phyloP scores from a whole-genome alignment of 345 rosid species.

The Citrus sp. region DNA sequence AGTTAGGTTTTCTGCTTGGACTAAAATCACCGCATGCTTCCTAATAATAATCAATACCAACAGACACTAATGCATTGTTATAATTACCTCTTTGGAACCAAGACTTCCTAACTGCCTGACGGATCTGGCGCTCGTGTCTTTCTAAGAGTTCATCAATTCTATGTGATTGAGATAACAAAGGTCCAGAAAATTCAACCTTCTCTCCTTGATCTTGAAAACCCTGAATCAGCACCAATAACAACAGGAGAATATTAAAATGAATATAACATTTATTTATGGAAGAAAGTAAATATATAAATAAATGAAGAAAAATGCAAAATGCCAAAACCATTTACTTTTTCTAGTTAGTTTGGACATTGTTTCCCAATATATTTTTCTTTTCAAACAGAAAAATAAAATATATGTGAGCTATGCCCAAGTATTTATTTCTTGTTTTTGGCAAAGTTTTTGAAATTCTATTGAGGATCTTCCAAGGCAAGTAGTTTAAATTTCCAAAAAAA shows the following conservation, averaged over 20 bases:
- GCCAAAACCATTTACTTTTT: neutral
- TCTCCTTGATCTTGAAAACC: conserved; percentile 55
- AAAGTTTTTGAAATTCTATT: neutral
- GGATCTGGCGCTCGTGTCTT: conserved; percentile 74
- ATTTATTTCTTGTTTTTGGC: neutral
- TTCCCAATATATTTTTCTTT: neutral
- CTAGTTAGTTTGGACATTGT: neutral
- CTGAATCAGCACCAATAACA: conserved; percentile 36
- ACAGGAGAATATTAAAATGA: neutral
- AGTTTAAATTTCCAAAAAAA: neutral
- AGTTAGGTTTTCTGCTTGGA: neutral
- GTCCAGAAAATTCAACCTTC: conserved; percentile 87
- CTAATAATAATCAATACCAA: neutral
- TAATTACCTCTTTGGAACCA: conserved; percentile 83
- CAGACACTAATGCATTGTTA: neutral
- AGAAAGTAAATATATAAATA: neutral
- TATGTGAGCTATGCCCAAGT: neutral
- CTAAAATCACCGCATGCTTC: neutral
- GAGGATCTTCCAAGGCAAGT: neutral
- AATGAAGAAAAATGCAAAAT: neutral
- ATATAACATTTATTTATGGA: neutral
- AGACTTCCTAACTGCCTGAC: conserved; percentile 76
- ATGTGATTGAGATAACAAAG: conserved; percentile 70
- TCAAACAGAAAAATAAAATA: neutral
- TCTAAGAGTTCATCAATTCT: conserved; percentile 74